These are phyloP conservation scores for Colletotrichum acutatum DNA, from an alignment of 2,329 filamentous ascomycete species.

Conservation along the genomic window DNA sequence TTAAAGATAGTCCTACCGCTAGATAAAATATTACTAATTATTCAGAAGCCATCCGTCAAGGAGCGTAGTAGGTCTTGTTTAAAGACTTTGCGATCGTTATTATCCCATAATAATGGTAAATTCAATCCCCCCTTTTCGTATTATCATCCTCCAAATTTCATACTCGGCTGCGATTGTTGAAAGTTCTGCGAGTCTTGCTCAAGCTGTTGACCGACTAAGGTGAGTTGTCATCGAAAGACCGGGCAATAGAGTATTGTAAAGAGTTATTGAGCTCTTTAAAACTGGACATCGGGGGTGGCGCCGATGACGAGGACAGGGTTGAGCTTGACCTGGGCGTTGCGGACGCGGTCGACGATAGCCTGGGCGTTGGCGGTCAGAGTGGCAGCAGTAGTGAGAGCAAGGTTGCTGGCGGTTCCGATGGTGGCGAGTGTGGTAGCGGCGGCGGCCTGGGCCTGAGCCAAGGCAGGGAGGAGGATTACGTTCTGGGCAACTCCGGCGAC, in stretches of 20 bases:
- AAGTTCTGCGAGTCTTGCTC: background rate
- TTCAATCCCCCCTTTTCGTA: background rate
- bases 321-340: background rate
- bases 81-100: background rate
- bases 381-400: background rate
- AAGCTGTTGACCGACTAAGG: background rate
- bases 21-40: slow-evolving; percentile 4
- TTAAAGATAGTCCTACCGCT: background rate
- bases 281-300: background rate
- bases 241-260: background rate
- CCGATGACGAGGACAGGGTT: background rate
- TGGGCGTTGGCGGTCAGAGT: background rate
- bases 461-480: background rate
- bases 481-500: background rate
- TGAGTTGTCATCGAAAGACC: background rate
- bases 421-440: background rate
- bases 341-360: background rate
- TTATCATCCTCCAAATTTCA: background rate
- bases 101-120: background rate
- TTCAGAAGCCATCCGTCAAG: slow-evolving; percentile 4
- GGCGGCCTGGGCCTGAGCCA: background rate
- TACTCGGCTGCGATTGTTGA: background rate
- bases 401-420: background rate
- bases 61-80: background rate
- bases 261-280: background rate